Evolutionary conservation across 345 rosid genomes (phyloP).

Genomic region (Syzygium aromaticum): DNA sequence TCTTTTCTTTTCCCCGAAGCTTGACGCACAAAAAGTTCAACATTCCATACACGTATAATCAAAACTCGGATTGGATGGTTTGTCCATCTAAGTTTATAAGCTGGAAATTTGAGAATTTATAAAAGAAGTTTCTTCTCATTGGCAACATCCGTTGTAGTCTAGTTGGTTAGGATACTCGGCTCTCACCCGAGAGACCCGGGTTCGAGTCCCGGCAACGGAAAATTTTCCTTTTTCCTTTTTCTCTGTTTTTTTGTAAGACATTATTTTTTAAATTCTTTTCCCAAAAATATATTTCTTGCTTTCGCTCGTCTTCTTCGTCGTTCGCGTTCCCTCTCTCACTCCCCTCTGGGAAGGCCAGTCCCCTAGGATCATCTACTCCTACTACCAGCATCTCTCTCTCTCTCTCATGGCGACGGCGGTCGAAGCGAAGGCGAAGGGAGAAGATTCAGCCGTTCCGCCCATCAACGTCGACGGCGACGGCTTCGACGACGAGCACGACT

Average conservation of each 20-base stretch:
- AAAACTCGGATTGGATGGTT: neutral
- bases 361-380: neutral
- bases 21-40: rapidly evolving
- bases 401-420: constrained; percentile 17
- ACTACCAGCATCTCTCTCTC: neutral
- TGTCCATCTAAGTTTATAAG: too few relatives aligned
- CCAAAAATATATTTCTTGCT: neutral
- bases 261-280: neutral
- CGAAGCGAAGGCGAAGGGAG: constrained; percentile 12
- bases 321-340: neutral
- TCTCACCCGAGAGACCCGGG: constrained; percentile 44
- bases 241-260: neutral
- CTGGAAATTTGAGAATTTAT: neutral
- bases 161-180: constrained; percentile 43
- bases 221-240: rapidly evolving
- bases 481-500: constrained; percentile 67
- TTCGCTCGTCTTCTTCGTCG: neutral
- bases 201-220: constrained; percentile 35
- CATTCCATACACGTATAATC: neutral
- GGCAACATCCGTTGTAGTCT: constrained; percentile 28
- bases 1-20: neutral
- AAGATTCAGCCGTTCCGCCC: neutral
- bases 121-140: rapidly evolving
- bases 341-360: neutral
- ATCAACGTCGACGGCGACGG: neutral